Base-by-base conservation (phyloP, 1,139 yeast genomes). In the Komagataea norvegica region DNA sequence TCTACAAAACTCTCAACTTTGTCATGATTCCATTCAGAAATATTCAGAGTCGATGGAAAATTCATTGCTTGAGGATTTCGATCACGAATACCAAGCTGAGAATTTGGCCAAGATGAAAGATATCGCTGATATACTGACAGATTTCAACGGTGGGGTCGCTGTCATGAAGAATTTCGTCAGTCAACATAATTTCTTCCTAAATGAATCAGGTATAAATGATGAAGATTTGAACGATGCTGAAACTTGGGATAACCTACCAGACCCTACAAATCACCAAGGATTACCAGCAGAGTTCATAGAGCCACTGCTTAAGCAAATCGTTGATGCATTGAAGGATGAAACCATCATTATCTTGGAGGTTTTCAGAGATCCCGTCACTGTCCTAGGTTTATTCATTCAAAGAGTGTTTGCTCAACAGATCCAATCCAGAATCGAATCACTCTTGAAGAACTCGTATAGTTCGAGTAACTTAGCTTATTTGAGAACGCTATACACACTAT, bases 141-240 rank as follows among this genome's bases (percentile, higher is more conserved):
- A 79, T 43, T 89, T 80, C 62, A 89, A 91, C 54, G 93, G 89
- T 9, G 96, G 96, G 8, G 70, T 77, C 5, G 79, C 81, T 43
- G 93, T 88, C 10, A 82, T 87, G 11, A 88, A 82, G 55, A 76
- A 84, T 37, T 89, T 86, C 61, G 87, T 88, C 30, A 80, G 79
- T 54, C 88, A 84, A 55, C 88, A 84, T 56, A 85, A 79, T 42
- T 75, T 83, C 44, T 80, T 85, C 55, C 62, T 74, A 38, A 73
- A 75, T 40, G 70, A 69, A 37, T 67, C 67, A 31, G 54, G 67
- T 27, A 57, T 55, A 34, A 66, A 53, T 32, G 55, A 55, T 5
- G 56, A 63, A 8, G 57, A 61, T 14, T 57, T 56, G 15, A 53
- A 61, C 22, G 61, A 59, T 23, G 58, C 62, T n/a, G 56, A 57